Conservation (phyloP, 208 protist genomes). For the Porcisia hertigi region DNA sequence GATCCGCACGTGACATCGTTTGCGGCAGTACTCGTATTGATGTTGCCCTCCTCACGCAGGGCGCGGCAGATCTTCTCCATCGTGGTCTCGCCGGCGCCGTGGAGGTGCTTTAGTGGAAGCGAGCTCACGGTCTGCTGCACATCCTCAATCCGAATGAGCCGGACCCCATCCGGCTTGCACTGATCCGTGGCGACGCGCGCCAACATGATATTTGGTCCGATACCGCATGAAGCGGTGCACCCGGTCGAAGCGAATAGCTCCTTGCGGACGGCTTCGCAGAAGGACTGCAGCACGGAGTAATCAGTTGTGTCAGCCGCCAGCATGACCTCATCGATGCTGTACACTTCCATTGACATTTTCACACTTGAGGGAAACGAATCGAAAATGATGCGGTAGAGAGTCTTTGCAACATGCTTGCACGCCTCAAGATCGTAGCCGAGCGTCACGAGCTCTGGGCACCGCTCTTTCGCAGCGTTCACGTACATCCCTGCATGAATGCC, state of each 20-base stretch:
- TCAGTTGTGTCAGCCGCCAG: slow-evolving; percentile 77
- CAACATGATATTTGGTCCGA: slow-evolving; percentile 86
- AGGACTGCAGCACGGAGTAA: slow-evolving; percentile 38
- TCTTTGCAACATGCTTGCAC: slow-evolving; percentile 62
- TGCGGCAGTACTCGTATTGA: slow-evolving; percentile 8
- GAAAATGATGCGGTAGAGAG: slow-evolving; percentile 80
- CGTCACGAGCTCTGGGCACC: slow-evolving; percentile 88
- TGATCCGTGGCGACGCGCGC: slow-evolving; percentile 69
- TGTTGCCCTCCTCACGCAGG: slow-evolving; percentile 27
- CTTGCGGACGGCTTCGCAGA: slow-evolving; percentile 59
- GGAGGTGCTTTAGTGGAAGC: slow-evolving; percentile 64
- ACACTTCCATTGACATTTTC: slow-evolving; percentile 82
- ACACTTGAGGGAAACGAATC: slow-evolving; percentile 46
- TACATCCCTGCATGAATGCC: slow-evolving; percentile 94
- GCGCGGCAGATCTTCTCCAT: slow-evolving; percentile 57
- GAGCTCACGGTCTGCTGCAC: slow-evolving; percentile 39
- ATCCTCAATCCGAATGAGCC: slow-evolving; percentile 46
- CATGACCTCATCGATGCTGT: slow-evolving; percentile 91
- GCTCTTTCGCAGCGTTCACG: slow-evolving; percentile 72
- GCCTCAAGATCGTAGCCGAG: slow-evolving; percentile 90
- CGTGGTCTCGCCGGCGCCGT: slow-evolving; percentile 70
- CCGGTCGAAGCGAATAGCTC: slow-evolving; percentile 56
- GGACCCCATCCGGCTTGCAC: slow-evolving; percentile 79
- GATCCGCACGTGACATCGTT: slow-evolving; percentile 53
- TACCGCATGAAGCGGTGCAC: slow-evolving; percentile 85